phyloP scores from a whole-genome alignment of 1,284 basidiomycete species.

The Apiotrichum brassicae region DNA sequence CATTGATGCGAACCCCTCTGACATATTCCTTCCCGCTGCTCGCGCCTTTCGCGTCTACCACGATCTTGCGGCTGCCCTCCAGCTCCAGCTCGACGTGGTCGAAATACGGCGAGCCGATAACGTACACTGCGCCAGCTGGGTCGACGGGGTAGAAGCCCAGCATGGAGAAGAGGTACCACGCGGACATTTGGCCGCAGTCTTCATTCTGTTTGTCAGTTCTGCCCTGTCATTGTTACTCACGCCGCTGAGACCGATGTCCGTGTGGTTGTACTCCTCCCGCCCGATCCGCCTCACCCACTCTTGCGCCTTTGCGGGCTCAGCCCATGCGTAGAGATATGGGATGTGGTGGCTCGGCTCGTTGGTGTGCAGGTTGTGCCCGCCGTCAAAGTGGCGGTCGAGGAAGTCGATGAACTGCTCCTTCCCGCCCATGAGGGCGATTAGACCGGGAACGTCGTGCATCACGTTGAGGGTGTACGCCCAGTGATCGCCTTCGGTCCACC shows the following conservation, averaged over 20 bases:
- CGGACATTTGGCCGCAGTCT: conserved; percentile 82
- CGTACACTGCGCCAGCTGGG: conserved; percentile 67
- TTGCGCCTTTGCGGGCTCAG: conserved; percentile 64
- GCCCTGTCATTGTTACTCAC: conserved; percentile 41
- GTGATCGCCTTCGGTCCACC: conserved; percentile 78
- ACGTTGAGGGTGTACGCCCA: conserved; percentile 77
- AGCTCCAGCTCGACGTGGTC: conserved; percentile 85
- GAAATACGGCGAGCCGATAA: conserved; percentile 70
- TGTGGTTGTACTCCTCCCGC: conserved; percentile 59
- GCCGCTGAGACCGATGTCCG: conserved; percentile 46
- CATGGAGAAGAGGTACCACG: conserved; percentile 75
- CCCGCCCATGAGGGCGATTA: conserved; percentile 63
- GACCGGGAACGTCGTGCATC: conserved; percentile 55
- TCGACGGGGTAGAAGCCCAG: conserved; percentile 83
- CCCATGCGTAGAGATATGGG: conserved; percentile 70
- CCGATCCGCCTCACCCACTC: conserved; percentile 64
- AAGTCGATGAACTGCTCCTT: conserved; percentile 59
- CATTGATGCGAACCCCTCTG: conserved; percentile 56
- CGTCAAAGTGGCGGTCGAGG: conserved; percentile 69
- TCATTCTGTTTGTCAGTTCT: conserved; percentile 57
- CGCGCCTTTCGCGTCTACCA: conserved; percentile 56
- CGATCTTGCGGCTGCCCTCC: conserved; percentile 6
- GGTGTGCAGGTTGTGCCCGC: conserved; percentile 73
- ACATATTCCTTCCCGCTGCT: conserved; percentile 55
- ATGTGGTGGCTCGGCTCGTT: conserved; percentile 58